These are phyloP conservation scores for Fistulifera pelliculosa DNA, from an alignment of 108 stramenopile genomes.

Conservation along the genomic window DNA sequence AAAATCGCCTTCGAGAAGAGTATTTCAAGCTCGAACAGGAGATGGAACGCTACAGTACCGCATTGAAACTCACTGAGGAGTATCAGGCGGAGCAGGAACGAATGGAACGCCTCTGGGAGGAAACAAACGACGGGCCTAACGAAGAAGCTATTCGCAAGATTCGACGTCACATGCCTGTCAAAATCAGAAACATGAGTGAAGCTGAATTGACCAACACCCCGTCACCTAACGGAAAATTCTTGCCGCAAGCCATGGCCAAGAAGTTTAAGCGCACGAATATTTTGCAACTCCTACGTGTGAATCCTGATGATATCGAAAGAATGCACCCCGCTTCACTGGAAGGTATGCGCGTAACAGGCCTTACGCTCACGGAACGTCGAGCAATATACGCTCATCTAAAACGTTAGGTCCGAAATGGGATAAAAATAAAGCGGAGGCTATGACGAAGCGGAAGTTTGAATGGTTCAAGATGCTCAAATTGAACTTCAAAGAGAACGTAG, in stretches of 20 bases:
- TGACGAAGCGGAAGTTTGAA: slow-evolving; percentile 48
- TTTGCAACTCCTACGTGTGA: slow-evolving; percentile 34
- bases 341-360: slow-evolving; percentile 48
- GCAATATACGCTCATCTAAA: slow-evolving; percentile 43
- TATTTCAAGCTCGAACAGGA: slow-evolving; percentile 59
- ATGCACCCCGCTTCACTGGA: slow-evolving; percentile 57
- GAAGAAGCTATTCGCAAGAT: slow-evolving; percentile 39
- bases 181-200: slow-evolving; percentile 46
- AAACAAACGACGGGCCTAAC: slow-evolving; percentile 28
- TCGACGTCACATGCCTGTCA: slow-evolving; percentile 48
- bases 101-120: slow-evolving; percentile 46
- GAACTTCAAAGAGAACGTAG: slow-evolving; percentile 51
- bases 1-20: slow-evolving; percentile 45
- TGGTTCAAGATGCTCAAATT: slow-evolving; percentile 58
- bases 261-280: slow-evolving; percentile 61
- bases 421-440: slow-evolving; percentile 39
- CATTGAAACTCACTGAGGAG: slow-evolving; percentile 41
- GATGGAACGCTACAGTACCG: slow-evolving; percentile 50
- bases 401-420: slow-evolving; percentile 37
- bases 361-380: slow-evolving; percentile 52
- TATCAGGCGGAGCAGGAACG: slow-evolving; percentile 41
- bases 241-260: slow-evolving; percentile 34
- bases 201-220: slow-evolving; percentile 32
- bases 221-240: slow-evolving; percentile 42
- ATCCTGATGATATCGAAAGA: slow-evolving; percentile 40